These are phyloP conservation scores for Gaultheria prostrata DNA, from an alignment of 148 eudicot genomes.

Conservation along the genomic window DNA sequence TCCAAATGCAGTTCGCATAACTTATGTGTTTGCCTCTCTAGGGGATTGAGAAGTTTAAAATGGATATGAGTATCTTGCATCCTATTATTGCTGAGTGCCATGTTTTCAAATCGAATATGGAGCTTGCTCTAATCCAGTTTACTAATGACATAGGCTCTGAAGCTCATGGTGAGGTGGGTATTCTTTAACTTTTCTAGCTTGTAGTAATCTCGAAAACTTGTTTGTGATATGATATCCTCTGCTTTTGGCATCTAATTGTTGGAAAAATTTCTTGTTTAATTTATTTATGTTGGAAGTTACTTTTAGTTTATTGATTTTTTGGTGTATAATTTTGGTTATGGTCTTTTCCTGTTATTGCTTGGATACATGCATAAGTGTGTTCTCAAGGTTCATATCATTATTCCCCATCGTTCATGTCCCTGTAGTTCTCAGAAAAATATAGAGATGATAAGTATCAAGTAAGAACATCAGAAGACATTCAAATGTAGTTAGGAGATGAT, in stretches of 20 bases:
- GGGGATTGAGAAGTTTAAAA: conserved; percentile 82
- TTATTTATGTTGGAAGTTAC: neutral
- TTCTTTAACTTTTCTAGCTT: conserved; percentile 16
- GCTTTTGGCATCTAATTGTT: neutral
- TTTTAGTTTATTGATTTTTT: no score
- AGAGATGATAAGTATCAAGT: neutral
- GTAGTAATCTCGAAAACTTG: conserved; percentile 11
- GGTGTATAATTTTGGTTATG: neutral
- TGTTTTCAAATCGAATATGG: conserved; percentile 74
- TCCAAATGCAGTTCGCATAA: neutral
- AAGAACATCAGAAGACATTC: neutral
- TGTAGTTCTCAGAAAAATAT: no score
- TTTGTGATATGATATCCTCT: neutral
- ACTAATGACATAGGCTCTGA: conserved; percentile 97
- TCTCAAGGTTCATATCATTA: neutral
- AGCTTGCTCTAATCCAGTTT: conserved; percentile 79
- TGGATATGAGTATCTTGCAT: conserved; percentile 69
- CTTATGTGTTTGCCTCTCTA: conserved; percentile 23
- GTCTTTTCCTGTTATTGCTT: neutral
- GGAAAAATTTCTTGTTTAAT: neutral
- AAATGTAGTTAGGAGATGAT: neutral
- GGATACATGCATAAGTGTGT: neutral
- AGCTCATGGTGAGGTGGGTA: conserved; percentile 85
- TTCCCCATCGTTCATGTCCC: no score
- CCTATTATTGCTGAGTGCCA: conserved; percentile 93